Evolutionary conservation across 2,329 filamentous ascomycete species (phyloP), one percentile per base, ranked within the genome.

Genomic region (Sarocladium brachiariae): DNA sequence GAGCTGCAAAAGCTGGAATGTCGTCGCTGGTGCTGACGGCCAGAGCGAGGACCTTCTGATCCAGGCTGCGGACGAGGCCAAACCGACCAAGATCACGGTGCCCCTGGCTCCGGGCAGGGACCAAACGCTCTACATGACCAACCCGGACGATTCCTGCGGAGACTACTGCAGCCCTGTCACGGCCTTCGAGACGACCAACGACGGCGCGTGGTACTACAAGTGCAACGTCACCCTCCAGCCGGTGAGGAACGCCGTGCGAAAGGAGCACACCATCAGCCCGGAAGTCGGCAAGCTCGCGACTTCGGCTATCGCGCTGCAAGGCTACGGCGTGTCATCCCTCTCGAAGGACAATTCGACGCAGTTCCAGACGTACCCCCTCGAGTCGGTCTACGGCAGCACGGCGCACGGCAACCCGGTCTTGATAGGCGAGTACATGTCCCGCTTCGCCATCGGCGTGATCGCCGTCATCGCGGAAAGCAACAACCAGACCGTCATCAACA

Each of bases 351-450:
- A 54, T 51, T 54, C 59, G 30, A 50, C 53, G 31, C 63, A 65
- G 53, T 67, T 61, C 39, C 69, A 72, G 55, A 67, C 65, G 9
- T 75, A 74, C 48, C 72, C 73, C 0, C 60, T 64, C 23, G 67
- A 71, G 48, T 66, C 67, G 1, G 52, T 61, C 4, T 72, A 67
- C 48, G 73, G 72, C 2, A 33, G 37, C 0, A 58, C 65, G 2
- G 49, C 57, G 11, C 50, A 60, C 11, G 73, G 73, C 1, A 54
- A 57, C 21, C 35, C 39, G 0, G 25, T 58, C 0, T 50, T 49
- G 0, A 70, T 78, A 59, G 73, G 65, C 3, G 58, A 57, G 8
- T 49, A 61, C 5, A 60, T 73, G 14, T 58, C 66, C 1, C 54
- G 61, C 1, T 75, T 69, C 49, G 59, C 66, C 2, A 57, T 66